Evolutionary conservation across 129 eudicot species (phyloP).

Genomic region (Flaveria sonorensis): DNA sequence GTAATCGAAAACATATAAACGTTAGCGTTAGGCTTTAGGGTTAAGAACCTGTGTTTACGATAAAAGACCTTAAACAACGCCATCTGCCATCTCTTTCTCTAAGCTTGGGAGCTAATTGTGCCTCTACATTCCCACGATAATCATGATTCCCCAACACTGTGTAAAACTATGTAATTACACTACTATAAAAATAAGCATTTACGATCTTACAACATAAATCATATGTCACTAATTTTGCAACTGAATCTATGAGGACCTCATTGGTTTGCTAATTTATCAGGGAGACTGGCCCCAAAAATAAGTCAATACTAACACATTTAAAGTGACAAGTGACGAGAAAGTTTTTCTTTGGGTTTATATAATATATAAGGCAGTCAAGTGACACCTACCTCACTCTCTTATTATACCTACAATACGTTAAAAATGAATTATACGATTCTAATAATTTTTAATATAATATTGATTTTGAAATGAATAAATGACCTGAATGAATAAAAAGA

Average conservation of each 20-base stretch:
- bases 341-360: too few relatives aligned
- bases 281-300: too few relatives aligned
- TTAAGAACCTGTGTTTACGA: conserved; percentile 48
- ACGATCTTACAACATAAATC: background rate
- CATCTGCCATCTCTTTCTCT: conserved; percentile 60
- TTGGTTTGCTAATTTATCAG: too few relatives aligned
- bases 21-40: too few relatives aligned
- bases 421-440: too few relatives aligned
- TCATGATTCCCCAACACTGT: conserved; percentile 79
- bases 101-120: conserved; percentile 56
- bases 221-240: background rate
- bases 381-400: too few relatives aligned
- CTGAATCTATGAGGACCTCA: too few relatives aligned
- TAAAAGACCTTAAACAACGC: conserved; percentile 59
- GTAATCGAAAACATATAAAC: background rate
- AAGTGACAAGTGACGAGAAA: too few relatives aligned
- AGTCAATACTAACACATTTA: too few relatives aligned
- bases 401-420: too few relatives aligned
- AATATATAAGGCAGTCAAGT: too few relatives aligned
- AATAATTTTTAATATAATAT: too few relatives aligned
- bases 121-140: conserved; percentile 61
- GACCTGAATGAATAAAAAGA: background rate
- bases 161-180: background rate
- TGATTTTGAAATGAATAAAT: background rate
- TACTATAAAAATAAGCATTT: background rate